These are phyloP conservation scores for Dalbergia cochinchinensis DNA, from an alignment of 306 rosid genomes.

Conservation along the genomic window DNA sequence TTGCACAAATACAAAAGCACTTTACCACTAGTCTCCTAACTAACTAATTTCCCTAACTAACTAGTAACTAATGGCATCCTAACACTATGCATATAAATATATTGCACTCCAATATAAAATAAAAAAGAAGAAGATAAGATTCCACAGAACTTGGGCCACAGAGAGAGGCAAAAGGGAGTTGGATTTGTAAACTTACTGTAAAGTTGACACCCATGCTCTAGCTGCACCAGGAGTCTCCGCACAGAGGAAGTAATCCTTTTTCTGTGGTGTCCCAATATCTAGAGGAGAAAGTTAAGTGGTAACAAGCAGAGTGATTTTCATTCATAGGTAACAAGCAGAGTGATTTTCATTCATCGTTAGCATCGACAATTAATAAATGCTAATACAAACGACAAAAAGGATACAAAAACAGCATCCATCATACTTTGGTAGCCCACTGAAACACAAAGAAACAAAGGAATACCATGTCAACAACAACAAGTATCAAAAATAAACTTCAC, in stretches of 20 bases:
- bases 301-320: background rate
- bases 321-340: conserved; percentile 8
- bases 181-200: conserved; percentile 73
- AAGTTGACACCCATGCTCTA: conserved; percentile 96
- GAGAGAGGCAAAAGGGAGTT: background rate
- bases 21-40: no score
- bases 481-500: conserved; percentile 21
- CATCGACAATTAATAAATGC: conserved; percentile 6
- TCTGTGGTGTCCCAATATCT: conserved; percentile 99
- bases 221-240: conserved; percentile 99
- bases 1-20: conserved; percentile 6
- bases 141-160: conserved; percentile 12
- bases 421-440: conserved; percentile 89
- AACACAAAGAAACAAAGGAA: conserved; percentile 34
- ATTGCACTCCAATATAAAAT: background rate
- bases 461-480: conserved; percentile 43
- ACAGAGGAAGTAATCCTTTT: conserved; percentile 95
- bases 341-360: conserved; percentile 4
- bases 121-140: background rate
- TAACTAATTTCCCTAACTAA: no score
- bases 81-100: background rate
- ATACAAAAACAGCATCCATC: conserved; percentile 99
- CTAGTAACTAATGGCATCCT: no score
- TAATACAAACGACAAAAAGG: conserved; percentile 52
- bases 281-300: conserved; percentile 56